Conservation (phyloP, 371 early-diverging fungal genomes). For the Homolaphlyctis polyrhiza region DNA sequence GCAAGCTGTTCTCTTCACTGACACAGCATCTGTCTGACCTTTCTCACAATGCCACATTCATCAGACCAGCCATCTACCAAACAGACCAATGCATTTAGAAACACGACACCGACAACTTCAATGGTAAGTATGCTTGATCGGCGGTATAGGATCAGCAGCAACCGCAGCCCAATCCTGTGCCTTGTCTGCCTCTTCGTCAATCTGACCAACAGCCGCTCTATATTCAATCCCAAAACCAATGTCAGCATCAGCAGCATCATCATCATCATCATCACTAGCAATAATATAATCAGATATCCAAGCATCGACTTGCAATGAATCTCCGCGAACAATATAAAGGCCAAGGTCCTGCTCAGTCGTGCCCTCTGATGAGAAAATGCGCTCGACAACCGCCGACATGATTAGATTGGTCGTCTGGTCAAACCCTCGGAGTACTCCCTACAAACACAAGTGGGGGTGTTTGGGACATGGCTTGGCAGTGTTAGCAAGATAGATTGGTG, state of each 20-base stretch:
- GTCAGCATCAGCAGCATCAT: too few species aligned
- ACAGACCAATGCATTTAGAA: too few species aligned
- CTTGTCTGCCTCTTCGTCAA: neutral
- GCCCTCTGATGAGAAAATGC: constrained; percentile 65
- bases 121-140: neutral
- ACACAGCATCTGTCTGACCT: too few species aligned
- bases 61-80: neutral
- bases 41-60: too few species aligned
- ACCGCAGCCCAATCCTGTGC: neutral
- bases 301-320: neutral
- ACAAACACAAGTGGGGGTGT: too few species aligned
- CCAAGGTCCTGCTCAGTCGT: neutral
- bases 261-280: too few species aligned
- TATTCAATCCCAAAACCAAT: too few species aligned
- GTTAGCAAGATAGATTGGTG: too few species aligned
- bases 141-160: neutral
- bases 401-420: constrained; percentile 79
- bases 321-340: constrained; percentile 1
- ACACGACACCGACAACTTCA: too few species aligned
- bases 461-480: too few species aligned
- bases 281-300: neutral
- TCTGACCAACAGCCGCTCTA: neutral
- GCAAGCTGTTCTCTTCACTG: too few species aligned
- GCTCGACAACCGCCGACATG: constrained; percentile 64
- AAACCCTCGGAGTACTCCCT: constrained; percentile 70